phyloP scores from a whole-genome alignment of 75 land plant genomes.

The Larix kaempferi region DNA sequence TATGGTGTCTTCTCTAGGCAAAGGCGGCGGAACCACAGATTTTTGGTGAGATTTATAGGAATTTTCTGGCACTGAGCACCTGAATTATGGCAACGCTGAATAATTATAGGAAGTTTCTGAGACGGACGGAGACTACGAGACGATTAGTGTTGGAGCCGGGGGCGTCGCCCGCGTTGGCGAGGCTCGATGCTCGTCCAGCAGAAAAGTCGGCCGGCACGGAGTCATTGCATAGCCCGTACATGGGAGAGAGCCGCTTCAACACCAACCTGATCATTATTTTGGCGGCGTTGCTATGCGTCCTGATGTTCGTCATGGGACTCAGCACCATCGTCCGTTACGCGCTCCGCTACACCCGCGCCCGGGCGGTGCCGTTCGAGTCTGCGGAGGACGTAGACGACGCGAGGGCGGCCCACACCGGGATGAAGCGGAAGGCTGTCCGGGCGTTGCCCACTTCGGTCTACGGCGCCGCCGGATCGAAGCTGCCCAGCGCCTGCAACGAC shows the following conservation, averaged over 20 bases:
- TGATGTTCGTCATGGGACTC: slow-evolving; percentile 53
- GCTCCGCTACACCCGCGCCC: slow-evolving; percentile 20
- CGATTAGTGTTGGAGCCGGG: too few species aligned
- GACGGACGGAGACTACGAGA: too few species aligned
- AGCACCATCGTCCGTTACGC: slow-evolving; percentile 55
- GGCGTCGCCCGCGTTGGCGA: too few species aligned
- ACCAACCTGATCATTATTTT: slow-evolving; percentile 63
- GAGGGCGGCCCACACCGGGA: slow-evolving; percentile 24
- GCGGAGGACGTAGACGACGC: slow-evolving; percentile 7
- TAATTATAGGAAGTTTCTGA: too few species aligned
- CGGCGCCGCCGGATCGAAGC: background rate
- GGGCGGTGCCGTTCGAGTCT: slow-evolving; percentile 8
- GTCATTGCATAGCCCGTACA: background rate
- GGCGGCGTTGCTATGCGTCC: slow-evolving; percentile 50
- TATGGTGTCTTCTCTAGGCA: too few species aligned
- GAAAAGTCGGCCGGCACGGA: too few species aligned
- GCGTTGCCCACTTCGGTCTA: slow-evolving; percentile 25
- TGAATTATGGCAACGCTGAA: too few species aligned
- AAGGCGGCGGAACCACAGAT: too few species aligned
- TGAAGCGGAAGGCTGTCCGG: slow-evolving; percentile 42
- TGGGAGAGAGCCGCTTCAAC: slow-evolving; percentile 28
- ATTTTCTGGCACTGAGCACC: too few species aligned
- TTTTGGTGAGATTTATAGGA: too few species aligned
- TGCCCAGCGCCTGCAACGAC: slow-evolving; percentile 20
- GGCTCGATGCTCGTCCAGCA: too few species aligned